phyloP scores from a whole-genome alignment of 1,284 basidiomycete genomes.

The Agaricales sp. region DNA sequence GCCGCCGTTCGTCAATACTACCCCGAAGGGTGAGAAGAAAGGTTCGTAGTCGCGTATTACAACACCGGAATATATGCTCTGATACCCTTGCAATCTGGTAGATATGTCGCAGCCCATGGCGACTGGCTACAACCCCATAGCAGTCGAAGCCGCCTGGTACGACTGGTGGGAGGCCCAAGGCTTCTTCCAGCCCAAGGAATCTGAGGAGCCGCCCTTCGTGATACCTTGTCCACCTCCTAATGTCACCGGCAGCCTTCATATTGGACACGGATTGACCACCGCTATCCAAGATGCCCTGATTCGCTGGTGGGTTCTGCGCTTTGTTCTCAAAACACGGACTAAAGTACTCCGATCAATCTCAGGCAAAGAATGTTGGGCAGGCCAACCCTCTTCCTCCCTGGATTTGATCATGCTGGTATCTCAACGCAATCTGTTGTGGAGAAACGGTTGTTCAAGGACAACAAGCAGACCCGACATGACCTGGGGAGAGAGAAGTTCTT shows the following conservation, averaged over 20 bases:
- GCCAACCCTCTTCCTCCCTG: constrained; percentile 86
- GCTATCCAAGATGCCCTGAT: constrained; percentile 88
- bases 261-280: constrained; percentile 91
- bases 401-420: constrained; percentile 98
- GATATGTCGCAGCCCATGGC: constrained; percentile 87
- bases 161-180: constrained; percentile 94
- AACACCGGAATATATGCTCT: constrained; percentile 1
- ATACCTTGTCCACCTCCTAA: constrained; percentile 96
- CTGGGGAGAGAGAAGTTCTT: constrained; percentile 91
- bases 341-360: no score
- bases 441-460: constrained; percentile 79
- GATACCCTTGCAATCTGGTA: constrained; percentile 19
- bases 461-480: constrained; percentile 85
- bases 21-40: constrained; percentile 86
- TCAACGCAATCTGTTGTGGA: constrained; percentile 99
- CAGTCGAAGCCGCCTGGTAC: constrained; percentile 95
- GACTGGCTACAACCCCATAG: constrained; percentile 88
- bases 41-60: constrained; percentile 30
- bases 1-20: constrained; percentile 73
- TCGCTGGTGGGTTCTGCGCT: constrained; percentile 55
- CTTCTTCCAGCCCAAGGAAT: constrained; percentile 76
- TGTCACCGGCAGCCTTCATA: constrained; percentile 94
- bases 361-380: constrained; percentile 97
- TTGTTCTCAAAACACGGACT: no score
- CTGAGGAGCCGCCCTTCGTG: constrained; percentile 69